These are phyloP conservation scores for Salix purpurea DNA, from an alignment of 345 rosid species.

Conservation along the genomic window DNA sequence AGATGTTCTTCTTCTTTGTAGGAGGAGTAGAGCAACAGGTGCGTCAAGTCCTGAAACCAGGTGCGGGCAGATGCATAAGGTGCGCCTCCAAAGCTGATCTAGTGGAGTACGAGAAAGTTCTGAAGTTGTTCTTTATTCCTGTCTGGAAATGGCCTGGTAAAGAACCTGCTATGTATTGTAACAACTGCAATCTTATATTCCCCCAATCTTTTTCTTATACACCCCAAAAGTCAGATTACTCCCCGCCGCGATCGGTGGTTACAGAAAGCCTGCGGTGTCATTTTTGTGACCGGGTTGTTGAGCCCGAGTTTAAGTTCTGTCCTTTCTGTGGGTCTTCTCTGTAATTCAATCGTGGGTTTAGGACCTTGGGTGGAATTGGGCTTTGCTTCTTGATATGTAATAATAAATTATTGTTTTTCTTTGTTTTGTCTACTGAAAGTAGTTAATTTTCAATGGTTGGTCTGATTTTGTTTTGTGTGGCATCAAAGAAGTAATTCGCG, in stretches of 20 bases:
- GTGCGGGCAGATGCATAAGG: constrained; percentile 60
- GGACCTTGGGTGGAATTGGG: not conserved
- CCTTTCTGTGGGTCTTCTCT: constrained; percentile 74
- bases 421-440: not conserved
- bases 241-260: constrained; percentile 13
- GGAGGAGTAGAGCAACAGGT: constrained; percentile 85
- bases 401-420: not conserved
- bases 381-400: not conserved
- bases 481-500: not conserved
- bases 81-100: constrained; percentile 79
- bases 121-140: constrained; percentile 79
- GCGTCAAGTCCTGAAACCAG: constrained; percentile 57
- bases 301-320: constrained; percentile 71
- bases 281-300: constrained; percentile 51
- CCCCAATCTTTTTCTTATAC: constrained; percentile 41
- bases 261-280: constrained; percentile 45
- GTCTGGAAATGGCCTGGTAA: constrained; percentile 86
- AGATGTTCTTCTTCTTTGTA: constrained; percentile 85
- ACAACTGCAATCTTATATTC: constrained; percentile 57
- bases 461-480: not conserved
- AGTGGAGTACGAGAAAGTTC: constrained; percentile 76
- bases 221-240: constrained; percentile 1
- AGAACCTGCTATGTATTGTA: constrained; percentile 54
- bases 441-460: not conserved
- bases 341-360: not conserved